Base-by-base conservation (phyloP, 2,329 filamentous ascomycete species). In the Pseudocercospora ulei region DNA sequence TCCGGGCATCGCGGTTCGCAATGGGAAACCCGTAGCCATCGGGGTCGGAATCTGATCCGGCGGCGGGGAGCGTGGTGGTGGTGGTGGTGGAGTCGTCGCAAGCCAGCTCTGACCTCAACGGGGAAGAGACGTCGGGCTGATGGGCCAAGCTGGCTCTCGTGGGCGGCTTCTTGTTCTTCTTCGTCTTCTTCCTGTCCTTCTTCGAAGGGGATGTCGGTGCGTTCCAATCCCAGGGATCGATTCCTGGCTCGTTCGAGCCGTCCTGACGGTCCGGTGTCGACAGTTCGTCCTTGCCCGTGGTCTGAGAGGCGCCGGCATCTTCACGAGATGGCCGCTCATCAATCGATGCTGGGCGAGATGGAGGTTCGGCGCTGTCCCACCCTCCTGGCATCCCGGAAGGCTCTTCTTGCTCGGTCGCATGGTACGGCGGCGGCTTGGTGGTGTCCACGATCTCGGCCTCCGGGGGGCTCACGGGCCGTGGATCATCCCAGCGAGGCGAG, bases 81-180 rank as follows among this genome's bases (percentile, higher is more conserved):
- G 38, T 37, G 11, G 59, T 57, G 12, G 65, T 54, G 36, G 67
- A 65, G 40, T 68, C 65, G 11, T 67, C 57, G 37, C 62, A 61
- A 16, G 62, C 60, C 36, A 66, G 56, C 41, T 68, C 65, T n/a
- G 63, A 58, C 17, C 65, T 53, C 20, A 68, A 53, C 4, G 65
- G 65, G 16, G 65, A 67, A 39, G 62, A 62, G 6, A 64, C 56
- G 11, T 58, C 57, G 5, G 59, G 56, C 14, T 63, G 61, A 20
- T 62, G 63, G 44, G 54, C 58, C 35, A 59, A 56, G 38, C 63
- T 66, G 30, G 61, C 58, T 22, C 66, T 59, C 52, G 66, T 69
- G 22, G 52, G 54, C 51, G 60, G 69, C 38, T 64, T 67, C 54
- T 65, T 69, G 25, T 60, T 64, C 47, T 66, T 61, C 39, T 51